Evolutionary conservation across 768 basidiomycete genomes (phyloP).

Genomic region (Tricholomella constricta): DNA sequence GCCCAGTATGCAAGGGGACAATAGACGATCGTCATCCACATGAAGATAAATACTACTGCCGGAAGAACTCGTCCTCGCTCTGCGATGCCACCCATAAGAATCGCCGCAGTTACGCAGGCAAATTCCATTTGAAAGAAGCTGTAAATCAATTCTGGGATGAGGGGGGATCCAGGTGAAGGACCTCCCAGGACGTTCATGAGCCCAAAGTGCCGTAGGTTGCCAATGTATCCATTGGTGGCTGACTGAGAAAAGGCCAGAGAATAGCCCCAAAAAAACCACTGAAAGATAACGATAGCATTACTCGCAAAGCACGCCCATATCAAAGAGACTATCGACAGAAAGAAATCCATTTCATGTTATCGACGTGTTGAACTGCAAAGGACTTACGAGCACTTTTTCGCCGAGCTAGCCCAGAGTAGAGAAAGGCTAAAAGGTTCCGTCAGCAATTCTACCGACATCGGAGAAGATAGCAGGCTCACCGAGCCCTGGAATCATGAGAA

Average conservation of each 20-base stretch:
- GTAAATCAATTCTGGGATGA: constrained; percentile 83
- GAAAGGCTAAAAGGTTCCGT: constrained; percentile 51
- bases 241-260: constrained; percentile 80
- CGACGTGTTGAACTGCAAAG: not conserved
- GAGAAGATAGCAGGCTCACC: constrained; percentile 36
- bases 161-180: constrained; percentile 77
- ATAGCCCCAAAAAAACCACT: constrained; percentile 77
- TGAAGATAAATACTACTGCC: constrained; percentile 76
- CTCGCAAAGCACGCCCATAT: constrained; percentile 75
- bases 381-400: constrained; percentile 61
- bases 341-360: constrained; percentile 1
- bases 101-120: constrained; percentile 77
- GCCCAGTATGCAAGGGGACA: constrained; percentile 87
- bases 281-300: constrained; percentile 76
- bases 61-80: constrained; percentile 87
- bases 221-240: constrained; percentile 75
- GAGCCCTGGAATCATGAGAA: constrained; percentile 78
- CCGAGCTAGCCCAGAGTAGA: constrained; percentile 72
- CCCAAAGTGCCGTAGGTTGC: constrained; percentile 79
- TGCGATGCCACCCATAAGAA: constrained; percentile 78
- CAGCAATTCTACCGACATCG: not conserved
- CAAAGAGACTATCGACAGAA: constrained; percentile 50
- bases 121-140: constrained; percentile 89
- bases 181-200: constrained; percentile 68
- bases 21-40: constrained; percentile 88